Base-by-base conservation (phyloP, 1,284 basidiomycete genomes). In the Retiboletus flavoniger region DNA sequence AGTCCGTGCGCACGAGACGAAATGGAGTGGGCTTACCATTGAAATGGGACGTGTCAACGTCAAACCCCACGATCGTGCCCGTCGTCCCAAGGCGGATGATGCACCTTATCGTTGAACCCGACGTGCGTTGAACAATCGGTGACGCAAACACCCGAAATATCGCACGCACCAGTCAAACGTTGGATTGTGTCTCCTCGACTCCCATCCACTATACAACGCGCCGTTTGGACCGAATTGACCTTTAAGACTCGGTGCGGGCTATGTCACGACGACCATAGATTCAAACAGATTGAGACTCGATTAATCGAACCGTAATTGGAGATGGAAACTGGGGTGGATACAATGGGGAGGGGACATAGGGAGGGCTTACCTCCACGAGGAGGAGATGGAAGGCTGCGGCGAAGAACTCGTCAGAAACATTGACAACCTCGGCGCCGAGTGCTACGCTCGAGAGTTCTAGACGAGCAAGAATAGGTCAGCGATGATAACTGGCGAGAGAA, bases 211-310 rank as follows among this genome's bases (percentile, higher is more conserved):
- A 72, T 84, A 99, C 35, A 98, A 74, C 0, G 96, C 96, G 26
- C 96, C 96, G 47, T 95, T 96, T 2, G 95, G 93, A 1, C 96
- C 96, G 65, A 96, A 99, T 62, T 94, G 91, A 13, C 97, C 96
- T 73, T 95, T 91, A 72, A 95, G 73, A 63, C 85, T 91, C 5
- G 80, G 80, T 38, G 93, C 82, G 14, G 93, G 86, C 90, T 94
- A 40, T 13, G 29, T 38, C 31, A 47, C 19, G 51, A 26, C 17
- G 49, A 44, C 28, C 38, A 52, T 32, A 31, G 29, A 47, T 32
- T 4, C 19, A 13, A 45, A 14, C 6, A 31, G 26, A 47, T 50
- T 29, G n/a, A 26, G 26, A 45, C 24, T 28, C 32, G 21, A 17
- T 13, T 14, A 6, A 38, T 41, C 42, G 3, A 36, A 41, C 14